Conservation (phyloP, 805 yeast genomes). For the Ogataea pilisensis region DNA sequence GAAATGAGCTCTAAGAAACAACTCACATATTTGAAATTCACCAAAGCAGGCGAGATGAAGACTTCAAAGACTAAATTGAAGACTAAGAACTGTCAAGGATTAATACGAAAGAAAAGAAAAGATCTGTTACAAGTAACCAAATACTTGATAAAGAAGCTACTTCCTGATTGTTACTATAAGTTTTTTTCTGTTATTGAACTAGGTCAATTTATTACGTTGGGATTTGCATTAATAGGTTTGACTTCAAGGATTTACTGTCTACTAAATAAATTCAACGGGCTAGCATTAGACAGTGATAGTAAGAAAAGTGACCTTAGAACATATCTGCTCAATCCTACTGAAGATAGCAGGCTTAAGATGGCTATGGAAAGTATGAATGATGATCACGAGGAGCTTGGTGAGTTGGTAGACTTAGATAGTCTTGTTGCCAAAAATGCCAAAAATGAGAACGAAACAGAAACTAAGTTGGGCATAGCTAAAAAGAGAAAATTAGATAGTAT, state of each 20-base stretch:
- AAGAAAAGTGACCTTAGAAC: not conserved
- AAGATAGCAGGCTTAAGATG: conserved; percentile 10
- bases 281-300: conserved; percentile 4
- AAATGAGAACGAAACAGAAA: not conserved
- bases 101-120: conserved; percentile 4
- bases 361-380: not conserved
- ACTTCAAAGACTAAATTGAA: conserved; percentile 10
- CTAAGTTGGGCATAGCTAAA: not conserved
- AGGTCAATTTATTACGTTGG: conserved; percentile 75
- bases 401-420: conserved; percentile 6
- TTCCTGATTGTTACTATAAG: conserved; percentile 50
- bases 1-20: conserved; percentile 10
- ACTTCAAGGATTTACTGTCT: conserved; percentile 41
- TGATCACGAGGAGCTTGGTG: conserved; percentile 17
- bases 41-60: conserved; percentile 5
- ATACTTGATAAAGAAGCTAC: conserved; percentile 33
- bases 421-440: conserved; percentile 1
- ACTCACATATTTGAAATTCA: conserved; percentile 9
- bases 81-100: conserved; percentile 1
- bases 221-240: conserved; percentile 61
- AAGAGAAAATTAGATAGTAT: not conserved
- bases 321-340: not conserved
- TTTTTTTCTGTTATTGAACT: conserved; percentile 66
- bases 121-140: conserved; percentile 10
- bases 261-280: conserved; percentile 20